Evolutionary conservation across 1,284 basidiomycete species (phyloP), one percentile per base, ranked within the genome.

Genomic region (Kalmanozyma brasiliensis): DNA sequence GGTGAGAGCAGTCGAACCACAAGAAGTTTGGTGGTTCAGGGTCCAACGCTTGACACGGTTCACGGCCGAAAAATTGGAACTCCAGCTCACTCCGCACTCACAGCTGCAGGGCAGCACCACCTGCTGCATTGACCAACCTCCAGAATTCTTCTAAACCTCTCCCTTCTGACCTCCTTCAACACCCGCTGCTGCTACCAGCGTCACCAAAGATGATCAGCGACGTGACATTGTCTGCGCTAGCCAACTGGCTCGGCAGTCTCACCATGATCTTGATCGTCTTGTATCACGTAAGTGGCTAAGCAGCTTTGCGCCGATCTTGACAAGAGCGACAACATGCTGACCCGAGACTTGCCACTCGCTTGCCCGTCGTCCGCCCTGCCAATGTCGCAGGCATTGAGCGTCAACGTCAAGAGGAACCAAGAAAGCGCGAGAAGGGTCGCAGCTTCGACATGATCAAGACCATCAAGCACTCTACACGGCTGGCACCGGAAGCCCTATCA

Each of bases 201-300:
- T 16, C 17, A 16, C 35, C 32, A 23, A 44, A 8, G 3, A 78
- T 78, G 77, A 78, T 78, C 59, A 73, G 65, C 58, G 77, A 78
- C 64, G 73, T 77, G 33, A 69, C 70, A n/a, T 42, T 78, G 22
- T 66, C 73, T n/a, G 69, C 74, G 34, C 61, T 78, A 40, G 75
- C 74, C 60, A 78, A 78, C 58, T 78, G 75, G 75, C 67, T 77
- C 26, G 77, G 77, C 40, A 74, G 75, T 49, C 55, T 77, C 20
- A 67, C 74, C 13, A 78, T 78, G 75, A 60, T 78, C 43, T 49
- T 78, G 43, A 78, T 78, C 44, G 73, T 78, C 36, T 17, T 78
- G 22, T 78, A 77, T 47, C 77, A 78, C 43, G 77, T 78, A 64
- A 59, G 77, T 78, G 13, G 6, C 1, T 17, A 19, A 9, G n/a